phyloP scores from a whole-genome alignment of 768 basidiomycete genomes.

The Boletus rubroflammeus region DNA sequence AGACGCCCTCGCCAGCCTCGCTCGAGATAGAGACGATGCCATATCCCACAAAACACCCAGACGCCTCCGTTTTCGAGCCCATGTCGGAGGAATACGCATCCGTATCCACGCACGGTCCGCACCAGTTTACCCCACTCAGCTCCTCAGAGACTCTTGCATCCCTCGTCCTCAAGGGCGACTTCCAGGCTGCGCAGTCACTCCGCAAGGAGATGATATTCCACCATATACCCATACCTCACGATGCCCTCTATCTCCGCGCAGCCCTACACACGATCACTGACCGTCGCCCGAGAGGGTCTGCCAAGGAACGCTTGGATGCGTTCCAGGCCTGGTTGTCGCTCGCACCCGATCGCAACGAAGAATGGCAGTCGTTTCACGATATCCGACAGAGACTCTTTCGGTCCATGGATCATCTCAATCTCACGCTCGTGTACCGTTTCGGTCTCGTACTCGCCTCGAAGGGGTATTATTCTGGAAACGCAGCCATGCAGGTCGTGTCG shows the following conservation, averaged over 20 bases:
- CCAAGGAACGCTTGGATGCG: conserved; percentile 11
- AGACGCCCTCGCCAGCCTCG: conserved; percentile 34
- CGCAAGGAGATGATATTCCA: conserved; percentile 39
- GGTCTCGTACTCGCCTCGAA: conserved; percentile 44
- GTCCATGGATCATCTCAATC: conserved; percentile 26
- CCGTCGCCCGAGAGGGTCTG: conserved; percentile 15
- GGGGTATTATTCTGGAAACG: conserved; percentile 35
- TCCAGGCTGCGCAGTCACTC: conserved; percentile 33
- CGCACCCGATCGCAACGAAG: conserved; percentile 33
- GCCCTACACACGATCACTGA: conserved; percentile 33
- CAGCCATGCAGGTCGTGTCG: conserved; percentile 30
- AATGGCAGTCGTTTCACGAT: conserved; percentile 17
- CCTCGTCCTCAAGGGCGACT: conserved; percentile 22
- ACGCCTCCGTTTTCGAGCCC: conserved; percentile 37
- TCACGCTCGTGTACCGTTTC: conserved; percentile 40
- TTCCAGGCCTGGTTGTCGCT: conserved; percentile 46
- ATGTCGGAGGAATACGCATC: conserved; percentile 33
- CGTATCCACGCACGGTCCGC: conserved; percentile 4
- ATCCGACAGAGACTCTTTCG: conserved; percentile 36
- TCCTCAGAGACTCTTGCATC: conserved; percentile 22
- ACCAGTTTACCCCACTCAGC: conserved; percentile 19
- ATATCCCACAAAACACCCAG: conserved; percentile 31
- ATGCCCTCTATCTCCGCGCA: conserved; percentile 36
- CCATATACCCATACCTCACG: conserved; percentile 35
- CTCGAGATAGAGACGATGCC: conserved; percentile 33